phyloP scores from a whole-genome alignment of 176 grass and related monocot species.

The Avena sativa region DNA sequence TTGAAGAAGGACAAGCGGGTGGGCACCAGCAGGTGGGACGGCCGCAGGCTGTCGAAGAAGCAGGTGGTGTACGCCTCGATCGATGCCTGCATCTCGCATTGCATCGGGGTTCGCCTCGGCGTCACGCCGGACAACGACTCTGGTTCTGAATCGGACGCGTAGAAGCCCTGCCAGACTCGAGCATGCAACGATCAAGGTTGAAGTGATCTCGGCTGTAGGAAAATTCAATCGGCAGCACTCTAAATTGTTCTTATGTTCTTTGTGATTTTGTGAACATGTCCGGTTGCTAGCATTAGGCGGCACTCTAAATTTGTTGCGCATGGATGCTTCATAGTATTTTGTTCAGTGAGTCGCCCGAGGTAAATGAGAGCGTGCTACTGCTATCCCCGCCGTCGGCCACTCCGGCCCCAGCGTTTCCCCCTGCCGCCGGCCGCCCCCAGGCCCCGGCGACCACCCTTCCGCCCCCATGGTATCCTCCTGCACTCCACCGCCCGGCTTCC shows the following conservation, averaged over 20 bases:
- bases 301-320: background rate
- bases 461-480: too few relatives aligned
- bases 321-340: background rate
- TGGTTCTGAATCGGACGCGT: background rate
- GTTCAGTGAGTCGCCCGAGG: background rate
- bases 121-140: background rate
- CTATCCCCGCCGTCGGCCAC: too few relatives aligned
- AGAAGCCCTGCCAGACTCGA: background rate
- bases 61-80: background rate
- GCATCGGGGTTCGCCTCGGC: background rate
- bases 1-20: constrained; percentile 9
- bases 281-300: background rate
- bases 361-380: too few relatives aligned
- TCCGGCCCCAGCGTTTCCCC: too few relatives aligned
- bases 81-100: background rate
- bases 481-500: too few relatives aligned
- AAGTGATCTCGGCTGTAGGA: background rate
- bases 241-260: background rate
- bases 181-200: background rate
- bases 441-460: too few relatives aligned
- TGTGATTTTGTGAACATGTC: background rate
- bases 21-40: constrained; percentile 18
- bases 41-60: background rate
- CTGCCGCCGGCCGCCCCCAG: too few relatives aligned
- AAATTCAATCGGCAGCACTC: background rate